A percentile compares a stretch with the other conserved stretches of the same genome.
Conservation (phyloP, 1,139 yeast genomes). For the Scheffersomyces lignicola region DNA sequence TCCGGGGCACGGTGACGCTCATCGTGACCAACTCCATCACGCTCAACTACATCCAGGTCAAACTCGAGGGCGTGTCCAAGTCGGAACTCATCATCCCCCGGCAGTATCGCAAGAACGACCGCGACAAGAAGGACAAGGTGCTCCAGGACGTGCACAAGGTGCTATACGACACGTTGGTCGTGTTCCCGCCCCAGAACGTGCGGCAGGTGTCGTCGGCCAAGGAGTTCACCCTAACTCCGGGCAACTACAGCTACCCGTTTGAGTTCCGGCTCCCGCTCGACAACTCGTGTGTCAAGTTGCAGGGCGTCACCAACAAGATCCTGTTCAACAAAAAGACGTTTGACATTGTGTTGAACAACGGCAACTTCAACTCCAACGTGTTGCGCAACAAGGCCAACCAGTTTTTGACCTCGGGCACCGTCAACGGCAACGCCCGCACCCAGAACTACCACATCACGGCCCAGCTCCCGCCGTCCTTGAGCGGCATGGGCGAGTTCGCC, state of each 20-base stretch:
- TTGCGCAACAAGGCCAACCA: conserved; percentile 24
- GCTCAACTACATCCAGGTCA: conserved; percentile 54
- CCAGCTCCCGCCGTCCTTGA: conserved; percentile 58
- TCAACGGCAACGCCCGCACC: conserved; percentile 2
- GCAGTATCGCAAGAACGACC: conserved; percentile 13
- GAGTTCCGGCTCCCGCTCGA: conserved; percentile 53
- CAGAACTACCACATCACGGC: conserved; percentile 37
- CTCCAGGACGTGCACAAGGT: conserved; percentile 54
- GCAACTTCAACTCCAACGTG: conserved; percentile 26
- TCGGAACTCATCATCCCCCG: conserved; percentile 36
- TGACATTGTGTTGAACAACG: conserved; percentile 37
- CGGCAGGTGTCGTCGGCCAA: conserved; percentile 46
- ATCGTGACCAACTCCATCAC: conserved; percentile 47
- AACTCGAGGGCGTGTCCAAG: conserved; percentile 55
- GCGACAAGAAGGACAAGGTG: conserved; percentile 20
- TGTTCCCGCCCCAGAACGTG: conserved; percentile 62
- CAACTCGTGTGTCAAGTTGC: conserved; percentile 46
- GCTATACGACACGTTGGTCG: conserved; percentile 53
- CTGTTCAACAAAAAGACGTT: conserved; percentile 32
- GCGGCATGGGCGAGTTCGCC: conserved; percentile 48
- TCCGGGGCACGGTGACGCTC: conserved; percentile 49
- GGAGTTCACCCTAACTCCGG: conserved; percentile 62
- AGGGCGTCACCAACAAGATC: conserved; percentile 44
- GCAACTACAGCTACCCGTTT: conserved; percentile 59
- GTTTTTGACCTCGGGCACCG: conserved; percentile 11